Evolutionary conservation across 2,329 filamentous ascomycete species (phyloP), one percentile per base, ranked within the genome.

Genomic region (Ceratocystis smalleyi): DNA sequence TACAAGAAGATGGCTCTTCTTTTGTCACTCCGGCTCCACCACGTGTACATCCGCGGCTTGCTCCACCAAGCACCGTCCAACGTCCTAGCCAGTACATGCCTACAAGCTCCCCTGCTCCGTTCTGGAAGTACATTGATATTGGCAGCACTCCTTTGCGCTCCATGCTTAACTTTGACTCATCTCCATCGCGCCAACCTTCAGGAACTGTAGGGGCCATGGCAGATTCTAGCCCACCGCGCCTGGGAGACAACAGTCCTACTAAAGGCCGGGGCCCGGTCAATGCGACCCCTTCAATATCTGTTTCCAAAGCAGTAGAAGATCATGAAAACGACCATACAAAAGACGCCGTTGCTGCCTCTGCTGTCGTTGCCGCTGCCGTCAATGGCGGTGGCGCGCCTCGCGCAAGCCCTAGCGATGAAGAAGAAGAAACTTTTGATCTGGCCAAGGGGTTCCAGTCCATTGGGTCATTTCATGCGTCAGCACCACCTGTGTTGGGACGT

Each of bases 71-170:
- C 70, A 92, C 89, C 5, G 84, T 87, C 4, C 87, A 91, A 71
- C 80, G 88, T 64, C 89, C 89, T 8, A 91, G 87, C 71, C 87
- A 91, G 70, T 89, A 90, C 72, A 90, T 92, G 82, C 88, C 89
- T 43, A 91, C 89, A 57, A 90, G 86, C 69, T 91, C 87, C 40
- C 89, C 89, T 0, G 89, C 89, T 0, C 88, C 89, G 0, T 94
- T 95, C 73, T 95, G 89, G 89, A 91, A 89, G 73, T 94, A 88
- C 73, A 85, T 87, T 49, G 87, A 91, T 68, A 81, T 89, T 66
- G 82, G 83, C 30, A 89, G 84, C 73, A 91, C 88, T 1, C 88
- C 88, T 1, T 76, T 88, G 63, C 77, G 78, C 69, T 74, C 77
- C 15, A 69, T 74, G 3, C 70, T 73, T 0, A 73, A 75, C 3